Evolutionary conservation across 306 rosid species (phyloP).

Genomic region (Lupinus albus): DNA sequence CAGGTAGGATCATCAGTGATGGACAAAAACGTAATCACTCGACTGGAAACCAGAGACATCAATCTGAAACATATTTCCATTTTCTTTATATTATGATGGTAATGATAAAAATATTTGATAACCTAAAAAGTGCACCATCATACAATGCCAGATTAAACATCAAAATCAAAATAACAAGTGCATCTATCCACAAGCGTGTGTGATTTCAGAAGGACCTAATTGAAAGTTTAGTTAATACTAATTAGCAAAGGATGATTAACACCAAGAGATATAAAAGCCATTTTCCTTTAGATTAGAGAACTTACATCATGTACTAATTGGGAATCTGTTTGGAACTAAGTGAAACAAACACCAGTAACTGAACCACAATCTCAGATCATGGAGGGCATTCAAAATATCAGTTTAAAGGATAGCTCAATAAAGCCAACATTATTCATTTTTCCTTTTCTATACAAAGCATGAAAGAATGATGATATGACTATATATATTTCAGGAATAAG

Average conservation of each 20-base stretch:
- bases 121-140: not conserved
- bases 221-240: not conserved
- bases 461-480: not conserved
- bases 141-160: not conserved
- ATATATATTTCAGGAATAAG: conserved; percentile 9
- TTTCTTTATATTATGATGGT: not conserved
- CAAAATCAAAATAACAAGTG: not conserved
- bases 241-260: not conserved
- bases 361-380: conserved; percentile 36
- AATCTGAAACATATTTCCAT: conserved; percentile 18
- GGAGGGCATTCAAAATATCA: conserved; percentile 25
- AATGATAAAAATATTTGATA: not conserved
- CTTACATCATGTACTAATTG: conserved; percentile 49
- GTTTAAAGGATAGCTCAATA: conserved; percentile 17
- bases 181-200: not conserved
- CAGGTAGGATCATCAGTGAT: conserved; percentile 17
- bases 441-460: not conserved
- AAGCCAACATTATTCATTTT: not conserved
- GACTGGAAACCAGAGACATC: conserved; percentile 27
- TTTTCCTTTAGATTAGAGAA: conserved; percentile 43
- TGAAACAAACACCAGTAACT: too few species aligned
- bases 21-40: not conserved
- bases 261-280: conserved; percentile 27
- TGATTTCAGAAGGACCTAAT: not conserved
- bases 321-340: conserved; percentile 34